A percentile compares a stretch with the other conserved stretches of the same genome.
phyloP scores from a whole-genome alignment of 2,329 filamentous ascomycete genomes.

The Apiospora hydei region DNA sequence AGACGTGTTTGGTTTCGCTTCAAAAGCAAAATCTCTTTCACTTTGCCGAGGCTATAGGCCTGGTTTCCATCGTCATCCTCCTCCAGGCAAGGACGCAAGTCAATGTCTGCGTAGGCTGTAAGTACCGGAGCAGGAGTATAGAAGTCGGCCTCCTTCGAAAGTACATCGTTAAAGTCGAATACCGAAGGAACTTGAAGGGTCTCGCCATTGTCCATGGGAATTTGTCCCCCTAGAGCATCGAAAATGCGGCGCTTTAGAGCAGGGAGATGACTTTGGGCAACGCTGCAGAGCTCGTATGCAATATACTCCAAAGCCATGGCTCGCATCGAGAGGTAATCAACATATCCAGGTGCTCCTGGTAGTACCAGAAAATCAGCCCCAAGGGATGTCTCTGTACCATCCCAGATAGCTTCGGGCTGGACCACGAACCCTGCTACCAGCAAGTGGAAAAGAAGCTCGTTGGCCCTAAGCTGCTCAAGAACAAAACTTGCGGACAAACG shows the following conservation, averaged over 20 bases:
- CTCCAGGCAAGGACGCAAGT: slow-evolving; percentile 70
- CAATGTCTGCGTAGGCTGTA: slow-evolving; percentile 68
- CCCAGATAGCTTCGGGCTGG: slow-evolving; percentile 74
- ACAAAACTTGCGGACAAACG: slow-evolving; percentile 78
- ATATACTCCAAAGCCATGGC: slow-evolving; percentile 85
- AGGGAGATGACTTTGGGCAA: slow-evolving; percentile 74
- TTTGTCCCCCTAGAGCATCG: slow-evolving; percentile 79
- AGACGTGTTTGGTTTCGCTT: slow-evolving; percentile 69
- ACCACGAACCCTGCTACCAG: slow-evolving; percentile 77
- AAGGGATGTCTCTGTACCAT: slow-evolving; percentile 64
- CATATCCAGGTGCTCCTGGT: slow-evolving; percentile 71
- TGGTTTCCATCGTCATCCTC: slow-evolving; percentile 62
- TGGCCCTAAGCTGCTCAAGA: slow-evolving; percentile 79
- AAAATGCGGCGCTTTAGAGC: slow-evolving; percentile 73
- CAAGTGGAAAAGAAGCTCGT: slow-evolving; percentile 81
- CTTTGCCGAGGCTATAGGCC: slow-evolving; percentile 73
- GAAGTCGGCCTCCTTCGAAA: slow-evolving; percentile 62
- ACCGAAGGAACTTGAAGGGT: slow-evolving; percentile 75
- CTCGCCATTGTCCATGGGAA: slow-evolving; percentile 71
- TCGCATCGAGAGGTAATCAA: slow-evolving; percentile 80
- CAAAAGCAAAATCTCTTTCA: slow-evolving; percentile 76
- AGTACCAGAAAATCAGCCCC: slow-evolving; percentile 73
- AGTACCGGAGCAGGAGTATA: slow-evolving; percentile 60
- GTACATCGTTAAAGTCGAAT: slow-evolving; percentile 87
- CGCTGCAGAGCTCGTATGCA: slow-evolving; percentile 81